Base-by-base conservation (phyloP, 192 early-diverging fungal genomes). In the Gigaspora rosea region DNA sequence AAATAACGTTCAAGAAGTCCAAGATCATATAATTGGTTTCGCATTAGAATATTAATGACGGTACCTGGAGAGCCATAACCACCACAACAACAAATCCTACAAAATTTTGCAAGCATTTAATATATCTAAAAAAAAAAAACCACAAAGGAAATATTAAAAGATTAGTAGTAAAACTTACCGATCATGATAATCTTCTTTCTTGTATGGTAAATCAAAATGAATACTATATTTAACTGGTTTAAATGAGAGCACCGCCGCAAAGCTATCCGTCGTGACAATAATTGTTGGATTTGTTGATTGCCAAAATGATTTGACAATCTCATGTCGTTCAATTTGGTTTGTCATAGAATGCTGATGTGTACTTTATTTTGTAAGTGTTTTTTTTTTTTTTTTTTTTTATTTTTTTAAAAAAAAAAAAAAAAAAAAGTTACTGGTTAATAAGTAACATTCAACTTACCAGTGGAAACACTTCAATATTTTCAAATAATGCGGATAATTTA, bases 171-270 rank as follows among this genome's bases (percentile, higher is more conserved):
- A n/a, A 32, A 22, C 15, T 47, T 74, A 74, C 72, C 72, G 33
- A 62, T 74, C 72, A 62, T 74, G 72, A 49, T 74, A 74, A 22
- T 54, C 35, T 62, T 74, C 72, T 47, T 74, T 74, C 27, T 58
- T 58, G 8, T 36, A 58, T 48, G 72, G 72, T 49, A 74, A 74
- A 62, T 74, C 72, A 49, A 58, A 74, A n/a, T 74, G 67, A n/a
- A 69, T 48, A 16, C 47, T 50, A 69, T 69, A 69, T 27, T 69
- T 48, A 22, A 69, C 67, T 15, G 67, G 67, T 10, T 69, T n/a
- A 12, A 69, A 69, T 4, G 67, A 32, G 4, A 69, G 36, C 11
- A 69, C 67, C 11, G 67, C 33, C 3, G 67, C 46, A 15, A 69
- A 69, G 27, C 67, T 41, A 69, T 69, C 67, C 6, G 48, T 50